These are phyloP conservation scores for Echium plantagineum DNA, from an alignment of 257 asterid genomes.

Conservation along the genomic window DNA sequence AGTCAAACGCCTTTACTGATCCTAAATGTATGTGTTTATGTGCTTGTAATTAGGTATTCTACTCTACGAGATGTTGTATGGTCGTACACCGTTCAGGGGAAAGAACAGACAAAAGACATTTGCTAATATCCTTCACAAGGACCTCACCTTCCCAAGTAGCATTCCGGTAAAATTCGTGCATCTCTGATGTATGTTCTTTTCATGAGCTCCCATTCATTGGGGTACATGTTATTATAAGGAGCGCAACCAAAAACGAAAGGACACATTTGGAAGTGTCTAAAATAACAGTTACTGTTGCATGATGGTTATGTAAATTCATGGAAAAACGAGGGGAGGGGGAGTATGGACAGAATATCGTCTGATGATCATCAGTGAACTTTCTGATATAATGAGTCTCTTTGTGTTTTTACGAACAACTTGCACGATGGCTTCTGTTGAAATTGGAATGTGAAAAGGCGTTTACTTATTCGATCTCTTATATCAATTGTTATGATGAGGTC, in stretches of 20 bases:
- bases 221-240: no score
- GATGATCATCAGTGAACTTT: not conserved
- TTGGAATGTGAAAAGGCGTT: no score
- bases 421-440: no score
- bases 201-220: not conserved
- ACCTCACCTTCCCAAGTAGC: constrained; percentile 96
- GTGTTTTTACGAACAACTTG: no score
- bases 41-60: constrained; percentile 65
- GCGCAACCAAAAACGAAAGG: no score
- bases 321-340: no score
- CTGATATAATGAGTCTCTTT: no score
- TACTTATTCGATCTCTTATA: no score
- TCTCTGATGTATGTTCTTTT: not conserved
- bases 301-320: no score
- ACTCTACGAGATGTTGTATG: constrained; percentile 87
- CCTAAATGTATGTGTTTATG: not conserved
- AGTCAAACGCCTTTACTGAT: not conserved
- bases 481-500: not conserved
- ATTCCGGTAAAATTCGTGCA: constrained; percentile 47
- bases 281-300: no score
- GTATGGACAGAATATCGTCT: no score
- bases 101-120: constrained; percentile 95
- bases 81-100: constrained; percentile 98
- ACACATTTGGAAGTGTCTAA: no score
- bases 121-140: constrained; percentile 83